Base-by-base conservation (phyloP, 2,329 filamentous ascomycete species). In the Calonectria pseudoturangicola region DNA sequence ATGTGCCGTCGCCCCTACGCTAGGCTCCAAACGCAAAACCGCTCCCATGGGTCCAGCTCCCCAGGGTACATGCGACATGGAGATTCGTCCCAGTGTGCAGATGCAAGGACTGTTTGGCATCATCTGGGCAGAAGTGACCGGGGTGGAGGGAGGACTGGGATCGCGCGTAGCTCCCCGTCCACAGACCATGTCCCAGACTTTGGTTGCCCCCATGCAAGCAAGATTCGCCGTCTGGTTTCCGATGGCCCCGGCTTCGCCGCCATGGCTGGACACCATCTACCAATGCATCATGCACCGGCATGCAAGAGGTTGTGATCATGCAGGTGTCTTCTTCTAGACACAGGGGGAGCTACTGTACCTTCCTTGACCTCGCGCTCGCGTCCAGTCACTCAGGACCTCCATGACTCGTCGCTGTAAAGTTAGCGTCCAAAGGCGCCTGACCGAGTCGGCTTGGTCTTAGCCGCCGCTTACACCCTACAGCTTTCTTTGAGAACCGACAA, bases 291-390 rank as follows among this genome's bases (percentile, higher is more conserved):
- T 76, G 66, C 77, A 64, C 70, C 72, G 69, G 67, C 70, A 71
- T 75, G 76, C 72, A 72, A 54, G 70, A 76, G 73, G 76, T 72
- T 74, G 71, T 79, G 78, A 79, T 79, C 76, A 79, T 79, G 78
- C 78, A 79, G 72, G 74, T 77, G 74, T 70, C 74, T 79, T 72
- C 54, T 69, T 77, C 70, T 45, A 77, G 72, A 72, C 54, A 72
- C 75, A 64, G 58, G 50, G 65, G 63, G 64, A 66, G 73, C 72
- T 73, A 66, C 50, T 70, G 45, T 63, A 56, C 73, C 13, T 28
- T 67, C 39, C 41, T 33, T 25, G 15, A 58, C 39, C 41, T 27
- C 50, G 28, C 51, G 15, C 43, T 60, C 66, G 18, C 51, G 28
- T 25, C 54, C 54, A 27, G 62, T 64, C 39, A 62, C 39, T 54